Evolutionary conservation across 2,329 filamentous ascomycete genomes (phyloP).

Genomic region (Ophiosphaerella narmari): DNA sequence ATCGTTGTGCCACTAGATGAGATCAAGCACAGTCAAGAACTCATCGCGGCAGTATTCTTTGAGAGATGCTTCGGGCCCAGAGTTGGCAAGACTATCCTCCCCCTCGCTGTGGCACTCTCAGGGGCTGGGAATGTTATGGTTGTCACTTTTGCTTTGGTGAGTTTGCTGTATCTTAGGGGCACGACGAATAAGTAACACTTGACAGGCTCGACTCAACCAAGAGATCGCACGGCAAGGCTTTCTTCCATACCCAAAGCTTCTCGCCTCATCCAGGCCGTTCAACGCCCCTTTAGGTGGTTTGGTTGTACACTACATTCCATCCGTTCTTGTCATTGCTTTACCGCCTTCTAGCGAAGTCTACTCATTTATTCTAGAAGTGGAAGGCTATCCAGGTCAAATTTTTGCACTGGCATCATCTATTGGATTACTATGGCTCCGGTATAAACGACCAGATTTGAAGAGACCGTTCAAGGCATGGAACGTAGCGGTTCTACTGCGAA

Average conservation of each 20-base stretch:
- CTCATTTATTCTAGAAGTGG: constrained; percentile 73
- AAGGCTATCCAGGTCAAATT: constrained; percentile 69
- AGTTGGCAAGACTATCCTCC: constrained; percentile 63
- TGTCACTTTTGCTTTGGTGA: constrained; percentile 69
- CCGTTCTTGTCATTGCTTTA: constrained; percentile 67
- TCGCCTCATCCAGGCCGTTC: constrained; percentile 70
- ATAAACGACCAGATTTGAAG: constrained; percentile 62
- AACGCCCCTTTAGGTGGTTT: constrained; percentile 70
- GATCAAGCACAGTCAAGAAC: constrained; percentile 67
- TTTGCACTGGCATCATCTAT: constrained; percentile 61
- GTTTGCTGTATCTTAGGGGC: constrained; percentile 22
- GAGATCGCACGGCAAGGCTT: constrained; percentile 75
- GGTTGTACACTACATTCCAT: constrained; percentile 70
- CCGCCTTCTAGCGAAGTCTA: constrained; percentile 70
- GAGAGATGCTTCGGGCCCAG: constrained; percentile 64
- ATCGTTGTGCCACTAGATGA: constrained; percentile 70
- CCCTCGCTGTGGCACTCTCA: constrained; percentile 68
- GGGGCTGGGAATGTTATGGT: constrained; percentile 75
- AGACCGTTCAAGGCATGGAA: constrained; percentile 70
- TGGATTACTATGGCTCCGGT: constrained; percentile 66
- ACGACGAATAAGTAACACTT: neutral
- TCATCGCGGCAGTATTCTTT: constrained; percentile 72
- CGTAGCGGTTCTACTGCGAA: constrained; percentile 61
- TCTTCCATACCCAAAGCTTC: constrained; percentile 63
- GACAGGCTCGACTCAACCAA: constrained; percentile 69